These are phyloP conservation scores for Trichoderma parareesei DNA, from an alignment of 495 filamentous ascomycete genomes.

Conservation along the genomic window DNA sequence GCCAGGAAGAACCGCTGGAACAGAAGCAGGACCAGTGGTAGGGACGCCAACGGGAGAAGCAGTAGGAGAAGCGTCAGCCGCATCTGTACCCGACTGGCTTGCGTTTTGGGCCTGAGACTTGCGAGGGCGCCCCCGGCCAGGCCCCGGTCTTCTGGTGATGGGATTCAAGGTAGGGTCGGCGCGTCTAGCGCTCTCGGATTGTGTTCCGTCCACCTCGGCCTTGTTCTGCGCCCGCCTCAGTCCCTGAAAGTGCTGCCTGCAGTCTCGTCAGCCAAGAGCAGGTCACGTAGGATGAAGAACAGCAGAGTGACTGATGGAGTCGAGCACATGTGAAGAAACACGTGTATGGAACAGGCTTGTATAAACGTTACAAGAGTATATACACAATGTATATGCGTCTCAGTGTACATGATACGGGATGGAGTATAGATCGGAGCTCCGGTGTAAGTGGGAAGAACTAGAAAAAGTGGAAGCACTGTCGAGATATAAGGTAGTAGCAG, in stretches of 20 bases:
- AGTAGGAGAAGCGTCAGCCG: background rate
- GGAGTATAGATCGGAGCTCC: no score
- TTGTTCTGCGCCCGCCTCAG: constrained; percentile 40
- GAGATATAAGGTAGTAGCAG: no score
- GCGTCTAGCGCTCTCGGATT: constrained; percentile 21
- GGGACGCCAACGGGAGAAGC: background rate
- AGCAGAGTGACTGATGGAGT: no score
- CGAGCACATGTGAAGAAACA: no score
- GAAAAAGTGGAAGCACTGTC: no score
- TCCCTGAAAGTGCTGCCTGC: constrained; percentile 45
- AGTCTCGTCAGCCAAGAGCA: background rate
- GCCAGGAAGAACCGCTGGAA: background rate
- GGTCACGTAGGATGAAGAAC: no score
- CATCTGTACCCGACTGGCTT: constrained; percentile 12
- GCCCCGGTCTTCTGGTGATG: constrained; percentile 42
- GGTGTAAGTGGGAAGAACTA: no score
- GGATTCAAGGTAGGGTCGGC: constrained; percentile 38
- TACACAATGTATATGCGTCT: no score
- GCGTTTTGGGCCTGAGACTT: constrained; percentile 20
- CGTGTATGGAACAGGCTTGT: no score
- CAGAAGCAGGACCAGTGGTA: background rate
- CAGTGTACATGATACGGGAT: no score
- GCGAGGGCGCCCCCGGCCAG: constrained; percentile 38
- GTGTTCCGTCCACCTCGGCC: constrained; percentile 24
- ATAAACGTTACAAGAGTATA: no score